A percentile compares a stretch with the other conserved stretches of the same genome.
These are phyloP conservation scores for Beauveria scarabaeidicola DNA, from an alignment of 2,329 filamentous ascomycete genomes.

Conservation along the genomic window DNA sequence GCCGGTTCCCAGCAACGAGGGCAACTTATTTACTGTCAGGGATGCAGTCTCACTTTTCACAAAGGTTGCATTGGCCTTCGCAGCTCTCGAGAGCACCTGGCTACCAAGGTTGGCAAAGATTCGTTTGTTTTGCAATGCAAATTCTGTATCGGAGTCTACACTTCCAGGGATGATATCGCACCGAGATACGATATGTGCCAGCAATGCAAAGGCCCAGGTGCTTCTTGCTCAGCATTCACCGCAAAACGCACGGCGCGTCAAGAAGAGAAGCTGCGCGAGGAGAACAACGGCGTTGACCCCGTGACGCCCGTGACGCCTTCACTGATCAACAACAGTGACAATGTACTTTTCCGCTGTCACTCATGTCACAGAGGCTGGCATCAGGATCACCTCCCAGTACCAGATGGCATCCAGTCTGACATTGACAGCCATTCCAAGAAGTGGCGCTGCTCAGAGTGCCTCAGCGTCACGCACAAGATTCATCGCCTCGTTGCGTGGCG, in stretches of 20 bases:
- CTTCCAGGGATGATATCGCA: constrained; percentile 58
- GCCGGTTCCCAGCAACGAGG: constrained; percentile 40
- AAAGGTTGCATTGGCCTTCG: constrained; percentile 72
- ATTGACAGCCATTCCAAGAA: background rate
- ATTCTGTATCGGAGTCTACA: constrained; percentile 63
- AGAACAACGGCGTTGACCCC: constrained; percentile 74
- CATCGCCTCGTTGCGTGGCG: constrained; percentile 83
- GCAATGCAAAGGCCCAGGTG: constrained; percentile 55
- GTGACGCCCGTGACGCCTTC: constrained; percentile 52
- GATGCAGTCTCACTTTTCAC: constrained; percentile 78
- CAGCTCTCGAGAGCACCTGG: constrained; percentile 69
- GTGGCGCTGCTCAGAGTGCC: constrained; percentile 77
- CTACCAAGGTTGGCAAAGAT: constrained; percentile 71
- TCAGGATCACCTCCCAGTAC: constrained; percentile 66
- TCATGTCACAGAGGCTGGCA: constrained; percentile 75
- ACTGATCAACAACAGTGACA: constrained; percentile 65
- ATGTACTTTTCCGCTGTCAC: constrained; percentile 75
- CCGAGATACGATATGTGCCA: constrained; percentile 68
- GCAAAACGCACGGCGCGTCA: constrained; percentile 63
- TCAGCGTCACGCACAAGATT: constrained; percentile 56
- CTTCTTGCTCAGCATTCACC: constrained; percentile 68
- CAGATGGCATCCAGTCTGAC: constrained; percentile 20
- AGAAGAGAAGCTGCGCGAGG: constrained; percentile 73
- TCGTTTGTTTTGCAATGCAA: constrained; percentile 85
- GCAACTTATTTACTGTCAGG: constrained; percentile 77